Base-by-base conservation (phyloP, 2,329 filamentous ascomycete species). In the Alternaria sp. region DNA sequence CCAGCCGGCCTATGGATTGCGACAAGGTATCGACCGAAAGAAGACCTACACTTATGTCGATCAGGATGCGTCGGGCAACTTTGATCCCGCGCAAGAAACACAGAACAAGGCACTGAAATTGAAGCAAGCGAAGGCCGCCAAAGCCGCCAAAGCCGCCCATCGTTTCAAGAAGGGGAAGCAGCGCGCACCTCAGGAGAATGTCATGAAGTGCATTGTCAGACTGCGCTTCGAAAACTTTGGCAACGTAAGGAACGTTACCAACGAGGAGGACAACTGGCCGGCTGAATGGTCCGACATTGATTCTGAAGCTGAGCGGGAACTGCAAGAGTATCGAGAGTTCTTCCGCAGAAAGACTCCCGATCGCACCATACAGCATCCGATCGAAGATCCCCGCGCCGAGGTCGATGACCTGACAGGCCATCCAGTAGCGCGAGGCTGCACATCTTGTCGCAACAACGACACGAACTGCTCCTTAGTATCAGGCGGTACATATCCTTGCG, bases 21-120 rank as follows among this genome's bases (percentile, higher is more conserved):
- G 74, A 13, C 62, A 68, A 59, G 72, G 73, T 25, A 71, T 73
- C 13, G 59, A 75, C 21, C 59, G 72, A 5, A 65, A 69, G 8
- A 63, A 67, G 12, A 19, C 61, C 0, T 63, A 61, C 19, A 76
- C 75, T 1, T 79, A 77, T 63, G 46, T 81, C 11, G 81, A 83
- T 43, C 68, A 69, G 1, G 80, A 83, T 28, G 57, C 73, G 10
- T 79, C 76, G 6, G 79, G 78, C 2, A 74, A 80, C 46, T 83
- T 81, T 46, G 71, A 77, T 52, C 81, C 73, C 0, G 43, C 63
- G 1, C 57, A 66, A 12, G 72, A 75, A 26, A 56, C 55, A 1
- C 63, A 43, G 21, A 23, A 67, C 19, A 54, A 61, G 19, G 40
- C 21, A 4, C 45, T 47, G 4, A 66, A 54, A 19, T 19, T 51